Conservation (phyloP, 176 grass and related monocot genomes). For the Avena insularis region DNA sequence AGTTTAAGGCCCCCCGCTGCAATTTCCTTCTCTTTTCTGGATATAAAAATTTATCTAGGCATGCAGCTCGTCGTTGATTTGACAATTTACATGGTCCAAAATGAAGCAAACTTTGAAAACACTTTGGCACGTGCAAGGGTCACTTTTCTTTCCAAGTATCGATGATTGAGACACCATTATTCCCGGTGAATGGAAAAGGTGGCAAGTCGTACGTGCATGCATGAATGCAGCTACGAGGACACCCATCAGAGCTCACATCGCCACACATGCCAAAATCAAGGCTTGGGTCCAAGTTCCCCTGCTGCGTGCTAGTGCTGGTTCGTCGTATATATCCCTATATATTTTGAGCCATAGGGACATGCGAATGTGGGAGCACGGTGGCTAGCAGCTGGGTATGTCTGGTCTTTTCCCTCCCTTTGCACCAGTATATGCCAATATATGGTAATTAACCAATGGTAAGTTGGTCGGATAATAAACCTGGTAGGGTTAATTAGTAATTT, state of each 20-base stretch:
- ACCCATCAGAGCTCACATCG: slow-evolving; percentile 32
- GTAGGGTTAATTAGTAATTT: no score
- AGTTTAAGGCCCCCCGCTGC: no score
- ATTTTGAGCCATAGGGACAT: slow-evolving; percentile 17
- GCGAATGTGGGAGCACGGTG: background rate
- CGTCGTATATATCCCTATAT: background rate
- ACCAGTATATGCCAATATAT: background rate
- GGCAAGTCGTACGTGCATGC: slow-evolving; percentile 6
- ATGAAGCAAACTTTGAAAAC: background rate
- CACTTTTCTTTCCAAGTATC: background rate
- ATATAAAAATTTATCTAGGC: no score
- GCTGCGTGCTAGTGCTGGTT: background rate
- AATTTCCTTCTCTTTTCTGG: no score
- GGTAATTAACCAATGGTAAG: background rate
- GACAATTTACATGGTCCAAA: background rate
- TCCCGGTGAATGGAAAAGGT: background rate
- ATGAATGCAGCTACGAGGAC: background rate
- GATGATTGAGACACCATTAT: slow-evolving; percentile 31
- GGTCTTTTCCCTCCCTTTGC: background rate
- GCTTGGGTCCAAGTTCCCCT: background rate
- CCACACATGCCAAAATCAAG: background rate
- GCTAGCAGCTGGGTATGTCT: background rate
- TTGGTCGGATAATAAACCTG: no score
- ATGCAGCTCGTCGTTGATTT: background rate
- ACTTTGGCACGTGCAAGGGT: background rate